phyloP scores from a whole-genome alignment of 164 flowering plant species.

The Vitis amurensis region DNA sequence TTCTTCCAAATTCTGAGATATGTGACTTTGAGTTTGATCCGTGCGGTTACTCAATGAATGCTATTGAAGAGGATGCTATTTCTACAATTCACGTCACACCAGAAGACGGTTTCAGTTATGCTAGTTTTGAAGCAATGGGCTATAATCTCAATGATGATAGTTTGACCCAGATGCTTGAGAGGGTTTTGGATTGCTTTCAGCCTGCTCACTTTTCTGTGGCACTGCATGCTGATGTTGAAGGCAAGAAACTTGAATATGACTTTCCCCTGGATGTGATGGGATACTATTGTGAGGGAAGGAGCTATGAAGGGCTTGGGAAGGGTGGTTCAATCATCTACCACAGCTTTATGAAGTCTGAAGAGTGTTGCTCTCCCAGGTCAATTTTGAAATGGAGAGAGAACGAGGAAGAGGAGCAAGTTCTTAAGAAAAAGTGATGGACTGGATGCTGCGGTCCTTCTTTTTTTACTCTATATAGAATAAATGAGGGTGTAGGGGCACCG shows the following conservation, averaged over 20 bases:
- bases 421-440: background rate
- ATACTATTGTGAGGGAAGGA: constrained; percentile 32
- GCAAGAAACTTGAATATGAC: constrained; percentile 6
- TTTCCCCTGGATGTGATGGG: constrained; percentile 38
- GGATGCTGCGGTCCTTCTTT: background rate
- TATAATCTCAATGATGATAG: constrained; percentile 44
- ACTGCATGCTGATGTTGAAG: constrained; percentile 36
- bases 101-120: constrained; percentile 91
- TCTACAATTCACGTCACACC: constrained; percentile 95
- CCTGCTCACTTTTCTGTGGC: constrained; percentile 75
- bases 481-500: too few relatives aligned
- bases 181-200: constrained; percentile 70
- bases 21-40: constrained; percentile 88
- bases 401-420: constrained; percentile 26
- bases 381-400: constrained; percentile 52
- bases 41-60: constrained; percentile 90
- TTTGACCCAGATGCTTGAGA: constrained; percentile 43
- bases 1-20: constrained; percentile 69
- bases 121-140: constrained; percentile 79
- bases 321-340: constrained; percentile 47
- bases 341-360: constrained; percentile 31
- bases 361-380: constrained; percentile 41
- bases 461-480: background rate
- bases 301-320: constrained; percentile 32
- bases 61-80: constrained; percentile 57